Evolutionary conservation across 345 rosid genomes (phyloP).

Genomic region (Brassica rapa): DNA sequence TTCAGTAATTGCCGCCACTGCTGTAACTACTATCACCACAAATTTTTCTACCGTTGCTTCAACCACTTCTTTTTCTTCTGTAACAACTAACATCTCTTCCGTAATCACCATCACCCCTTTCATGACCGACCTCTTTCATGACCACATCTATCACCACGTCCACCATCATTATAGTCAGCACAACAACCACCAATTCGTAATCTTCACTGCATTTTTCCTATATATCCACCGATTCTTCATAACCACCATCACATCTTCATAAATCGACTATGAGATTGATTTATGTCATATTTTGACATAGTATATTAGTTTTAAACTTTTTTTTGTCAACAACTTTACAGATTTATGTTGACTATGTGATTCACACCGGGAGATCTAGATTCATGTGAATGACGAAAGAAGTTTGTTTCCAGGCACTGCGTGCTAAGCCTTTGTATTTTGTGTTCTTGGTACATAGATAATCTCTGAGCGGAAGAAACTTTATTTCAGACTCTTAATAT

Average conservation of each 20-base stretch:
- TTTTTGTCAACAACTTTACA: too few species aligned
- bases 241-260: background rate
- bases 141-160: background rate
- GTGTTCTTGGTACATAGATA: too few species aligned
- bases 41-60: background rate
- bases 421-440: too few species aligned
- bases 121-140: background rate
- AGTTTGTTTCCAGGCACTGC: too few species aligned
- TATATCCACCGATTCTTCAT: background rate
- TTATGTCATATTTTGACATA: too few species aligned
- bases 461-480: too few species aligned
- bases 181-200: background rate
- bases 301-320: too few species aligned
- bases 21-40: background rate
- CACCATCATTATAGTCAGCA: background rate
- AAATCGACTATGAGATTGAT: background rate
- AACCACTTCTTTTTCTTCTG: background rate
- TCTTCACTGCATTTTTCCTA: background rate
- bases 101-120: background rate
- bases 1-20: too few species aligned
- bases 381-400: too few species aligned
- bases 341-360: too few species aligned
- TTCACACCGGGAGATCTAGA: too few species aligned
- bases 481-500: too few species aligned
- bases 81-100: background rate